A percentile compares a stretch with the other conserved stretches of the same genome.
Evolutionary conservation across 805 yeast genomes (phyloP).

Genomic region (Saturnispora gosingensis): DNA sequence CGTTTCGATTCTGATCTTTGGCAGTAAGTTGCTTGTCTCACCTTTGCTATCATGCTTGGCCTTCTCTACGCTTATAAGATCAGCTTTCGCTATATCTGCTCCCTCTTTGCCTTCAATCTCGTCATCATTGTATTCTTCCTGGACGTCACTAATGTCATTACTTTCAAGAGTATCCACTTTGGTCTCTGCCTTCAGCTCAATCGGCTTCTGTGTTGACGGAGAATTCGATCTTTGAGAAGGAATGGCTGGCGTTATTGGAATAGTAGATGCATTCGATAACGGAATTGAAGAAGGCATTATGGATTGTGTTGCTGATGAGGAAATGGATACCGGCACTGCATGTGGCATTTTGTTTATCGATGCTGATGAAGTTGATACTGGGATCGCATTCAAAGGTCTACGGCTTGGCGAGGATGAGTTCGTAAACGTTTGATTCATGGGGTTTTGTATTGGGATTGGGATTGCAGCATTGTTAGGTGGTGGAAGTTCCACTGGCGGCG

Average conservation of each 20-base stretch:
- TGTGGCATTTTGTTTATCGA: neutral
- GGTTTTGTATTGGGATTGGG: neutral
- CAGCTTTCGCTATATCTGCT: neutral
- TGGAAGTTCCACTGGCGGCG: neutral
- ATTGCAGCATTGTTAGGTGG: neutral
- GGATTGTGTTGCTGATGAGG: neutral
- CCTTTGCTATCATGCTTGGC: neutral
- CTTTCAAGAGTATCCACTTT: neutral
- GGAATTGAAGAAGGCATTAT: neutral
- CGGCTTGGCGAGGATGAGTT: constrained; percentile 12
- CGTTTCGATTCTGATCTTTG: neutral
- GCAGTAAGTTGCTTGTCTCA: neutral
- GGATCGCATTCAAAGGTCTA: neutral
- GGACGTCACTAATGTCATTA: neutral
- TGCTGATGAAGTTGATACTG: constrained; percentile 14
- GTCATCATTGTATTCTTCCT: neutral
- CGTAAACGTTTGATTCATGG: neutral
- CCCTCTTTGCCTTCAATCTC: neutral
- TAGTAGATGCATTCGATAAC: neutral
- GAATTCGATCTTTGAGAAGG: neutral
- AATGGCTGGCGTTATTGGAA: neutral
- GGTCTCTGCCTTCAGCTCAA: neutral
- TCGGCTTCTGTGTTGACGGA: neutral
- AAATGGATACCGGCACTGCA: neutral
- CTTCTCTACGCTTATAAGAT: neutral